These are phyloP conservation scores for Pestalotiopsis sp. DNA, from an alignment of 2,329 filamentous ascomycete genomes.

Conservation along the genomic window DNA sequence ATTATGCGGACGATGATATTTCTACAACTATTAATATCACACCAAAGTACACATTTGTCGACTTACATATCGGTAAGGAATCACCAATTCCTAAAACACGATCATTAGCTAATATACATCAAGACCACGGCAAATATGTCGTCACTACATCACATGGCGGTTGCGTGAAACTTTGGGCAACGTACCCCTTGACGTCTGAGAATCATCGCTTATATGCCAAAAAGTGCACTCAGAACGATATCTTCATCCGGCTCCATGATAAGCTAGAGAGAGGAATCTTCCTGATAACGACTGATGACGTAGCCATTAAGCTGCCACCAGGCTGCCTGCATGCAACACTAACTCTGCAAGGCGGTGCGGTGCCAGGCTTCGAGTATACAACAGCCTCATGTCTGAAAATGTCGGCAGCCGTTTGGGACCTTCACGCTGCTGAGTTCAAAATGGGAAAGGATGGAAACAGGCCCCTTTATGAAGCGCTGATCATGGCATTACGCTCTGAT, in stretches of 20 bases:
- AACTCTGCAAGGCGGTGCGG: neutral
- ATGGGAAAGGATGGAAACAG: neutral
- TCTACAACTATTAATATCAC: neutral
- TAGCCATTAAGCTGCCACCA: neutral
- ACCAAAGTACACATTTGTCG: neutral
- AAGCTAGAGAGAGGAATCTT: neutral
- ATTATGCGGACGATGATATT: neutral
- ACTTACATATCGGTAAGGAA: neutral
- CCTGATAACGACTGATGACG: neutral
- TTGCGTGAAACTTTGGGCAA: neutral
- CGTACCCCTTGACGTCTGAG: neutral
- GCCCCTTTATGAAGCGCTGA: neutral
- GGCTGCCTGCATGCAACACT: neutral
- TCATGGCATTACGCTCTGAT: neutral
- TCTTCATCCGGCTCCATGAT: neutral
- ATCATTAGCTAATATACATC: neutral
- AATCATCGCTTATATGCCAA: neutral
- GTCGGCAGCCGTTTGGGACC: neutral
- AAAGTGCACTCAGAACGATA: neutral
- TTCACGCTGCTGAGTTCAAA: neutral
- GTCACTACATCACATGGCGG: neutral
- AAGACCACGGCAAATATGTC: neutral
- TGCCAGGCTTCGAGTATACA: neutral
- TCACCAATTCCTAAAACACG: no score
- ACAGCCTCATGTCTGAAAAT: neutral